Evolutionary conservation across 306 rosid species (phyloP), one percentile per base, ranked within the genome.

Genomic region (Corylus heterophylla): DNA sequence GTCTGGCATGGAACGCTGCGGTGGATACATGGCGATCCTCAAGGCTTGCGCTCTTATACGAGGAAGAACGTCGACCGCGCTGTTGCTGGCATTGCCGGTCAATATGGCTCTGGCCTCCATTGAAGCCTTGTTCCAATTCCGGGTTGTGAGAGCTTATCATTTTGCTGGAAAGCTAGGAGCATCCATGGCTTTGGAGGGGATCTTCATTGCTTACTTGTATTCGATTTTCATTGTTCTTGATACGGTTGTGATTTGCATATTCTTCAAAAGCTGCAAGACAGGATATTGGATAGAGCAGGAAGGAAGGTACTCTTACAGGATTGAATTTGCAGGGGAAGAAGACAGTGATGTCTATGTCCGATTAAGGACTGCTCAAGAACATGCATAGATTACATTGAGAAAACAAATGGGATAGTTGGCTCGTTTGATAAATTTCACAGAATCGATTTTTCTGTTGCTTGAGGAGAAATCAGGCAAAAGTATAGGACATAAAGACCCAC

Each of bases 71-170:
- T 81, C 94, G 20, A 91, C 86, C 51, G 98, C 98, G 44, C 75
- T 95, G 85, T 89, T 86, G 72, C 75, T 95, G 67, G 90, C 97
- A 76, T 86, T 95, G 62, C 98, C 97, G 61, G 80, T 82, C 44
- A 91, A 88, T 74, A 61, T 92, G 67, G 89, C 88, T 37, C 64
- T 92, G 84, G 97, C 97, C 16, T 92, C 90, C 16, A 69, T 88
- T 27, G 98, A 93, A 76, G 97, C 98, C 66, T 74, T 95, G 89
- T 95, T 95, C 62, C 98, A 95, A 22, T 90, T 80, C 87, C 77
- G 98, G 56, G 70, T 92, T 63, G 89, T 95, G 0, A 83, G 84
- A 83, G 83, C 83, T 35, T 89, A 74, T 56, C 87, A 64, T 59
- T 5, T 69, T 35, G 77, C 61, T 66, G 87, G 81, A 55, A 86